Base-by-base conservation (phyloP, 306 rosid species). In the Quillaja saponaria region DNA sequence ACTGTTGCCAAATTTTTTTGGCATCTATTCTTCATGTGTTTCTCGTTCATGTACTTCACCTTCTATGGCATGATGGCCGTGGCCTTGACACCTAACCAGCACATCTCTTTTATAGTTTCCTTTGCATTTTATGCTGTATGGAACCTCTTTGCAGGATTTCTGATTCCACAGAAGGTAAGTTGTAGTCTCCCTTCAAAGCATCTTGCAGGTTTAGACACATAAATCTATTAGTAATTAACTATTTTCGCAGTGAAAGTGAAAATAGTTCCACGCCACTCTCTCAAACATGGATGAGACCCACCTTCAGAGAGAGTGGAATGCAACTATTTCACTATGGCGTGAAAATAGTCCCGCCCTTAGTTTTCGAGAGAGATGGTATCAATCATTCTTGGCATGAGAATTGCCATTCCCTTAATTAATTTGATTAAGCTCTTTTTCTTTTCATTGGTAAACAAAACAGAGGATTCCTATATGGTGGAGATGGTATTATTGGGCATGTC, bases 391-490 rank as follows among this genome's bases (percentile, higher is more conserved):
- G n/a, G n/a, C n/a, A 4, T 25, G 31, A 25, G 31, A 25, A 25
- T 25, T 1, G 4, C 31, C 4, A 25, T 25, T 2, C 31, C 31
- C 31, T 25, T 25, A 4, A 25, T 25, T 25, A 25, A 2, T 25
- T 25, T 25, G 2, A 4, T 25, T 1, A 25, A 25, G 31, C 4
- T 25, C 4, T 25, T 25, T 2, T 25, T 25, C 2, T n/a, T 25
- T 25, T 25, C 31, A 25, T 25, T 25, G 31, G 31, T 25, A 25
- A 25, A 25, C 12, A 2, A 39, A 39, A 8, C 61, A 83, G 89
- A 80, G 73, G 13, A 83, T 83, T 39, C 89, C 89, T 25, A 58
- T 77, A 8, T 79, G 84, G 84, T 79, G 88, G 88, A 83, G 83
- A 35, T 83, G 89, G 85, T 83, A 74, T 65, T 68, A 67, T 51